Percentiles rank a stretch among this genome's conserved stretches.
Conservation (phyloP, 176 grass and related monocot species). For the Avena eriantha region DNA sequence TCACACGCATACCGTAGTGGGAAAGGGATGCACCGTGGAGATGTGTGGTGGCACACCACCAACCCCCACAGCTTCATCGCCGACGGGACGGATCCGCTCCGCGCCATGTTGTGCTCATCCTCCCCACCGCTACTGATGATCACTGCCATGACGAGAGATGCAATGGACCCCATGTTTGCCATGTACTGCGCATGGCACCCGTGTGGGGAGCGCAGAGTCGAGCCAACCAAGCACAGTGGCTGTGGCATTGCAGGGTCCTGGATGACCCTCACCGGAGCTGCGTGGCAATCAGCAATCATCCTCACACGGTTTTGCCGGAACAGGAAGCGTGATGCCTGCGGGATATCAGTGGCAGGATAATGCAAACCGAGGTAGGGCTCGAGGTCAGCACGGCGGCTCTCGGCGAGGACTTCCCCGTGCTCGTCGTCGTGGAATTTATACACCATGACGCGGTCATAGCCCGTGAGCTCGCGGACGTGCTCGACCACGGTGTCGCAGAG, state of each 20-base stretch:
- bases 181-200: constrained; percentile 96
- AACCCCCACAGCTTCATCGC: constrained; percentile 94
- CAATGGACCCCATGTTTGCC: constrained; percentile 97
- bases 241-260: constrained; percentile 77
- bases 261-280: constrained; percentile 71
- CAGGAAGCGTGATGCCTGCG: constrained; percentile 93
- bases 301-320: constrained; percentile 97
- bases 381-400: constrained; percentile 73
- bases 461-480: constrained; percentile 88
- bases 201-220: constrained; percentile 82
- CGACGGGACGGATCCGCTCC: constrained; percentile 42
- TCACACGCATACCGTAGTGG: constrained; percentile 92
- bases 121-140: constrained; percentile 82
- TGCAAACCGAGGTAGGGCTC: constrained; percentile 95
- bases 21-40: constrained; percentile 86
- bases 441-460: constrained; percentile 97
- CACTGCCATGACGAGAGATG: constrained; percentile 91
- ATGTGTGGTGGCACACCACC: constrained; percentile 97
- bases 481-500: constrained; percentile 86
- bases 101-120: constrained; percentile 51
- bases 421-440: constrained; percentile 99
- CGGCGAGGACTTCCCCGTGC: constrained; percentile 89
- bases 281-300: constrained; percentile 91
- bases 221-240: constrained; percentile 90
- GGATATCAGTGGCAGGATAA: constrained; percentile 95